Percentiles rank a stretch among this genome's conserved stretches.
These are phyloP conservation scores for Nannochloropsis granulata DNA, from an alignment of 108 stramenopile species.

Conservation along the genomic window DNA sequence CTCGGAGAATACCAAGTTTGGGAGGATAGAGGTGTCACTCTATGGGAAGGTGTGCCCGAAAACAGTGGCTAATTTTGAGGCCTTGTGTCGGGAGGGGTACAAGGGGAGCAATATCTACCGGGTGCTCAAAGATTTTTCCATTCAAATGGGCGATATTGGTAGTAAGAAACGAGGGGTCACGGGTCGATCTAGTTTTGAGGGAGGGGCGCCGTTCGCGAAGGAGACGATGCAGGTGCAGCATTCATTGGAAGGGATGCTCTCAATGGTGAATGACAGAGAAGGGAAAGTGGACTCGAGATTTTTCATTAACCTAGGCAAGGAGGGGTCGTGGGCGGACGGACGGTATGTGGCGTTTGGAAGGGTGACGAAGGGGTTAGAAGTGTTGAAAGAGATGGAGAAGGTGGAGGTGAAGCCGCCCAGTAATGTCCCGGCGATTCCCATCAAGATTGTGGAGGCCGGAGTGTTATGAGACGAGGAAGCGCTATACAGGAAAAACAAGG, in stretches of 20 bases:
- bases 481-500: too few relatives aligned
- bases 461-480: background rate
- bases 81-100: background rate
- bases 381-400: background rate
- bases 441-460: background rate
- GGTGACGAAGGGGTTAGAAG: background rate
- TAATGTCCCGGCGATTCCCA: background rate
- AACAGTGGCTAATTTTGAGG: background rate
- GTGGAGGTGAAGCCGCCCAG: background rate
- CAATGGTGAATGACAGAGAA: background rate
- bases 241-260: background rate
- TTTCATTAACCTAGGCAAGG: background rate
- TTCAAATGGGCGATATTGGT: background rate
- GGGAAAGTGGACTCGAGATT: background rate
- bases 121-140: background rate
- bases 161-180: background rate
- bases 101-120: background rate
- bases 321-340: background rate
- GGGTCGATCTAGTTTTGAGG: background rate
- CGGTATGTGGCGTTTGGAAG: background rate
- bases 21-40: background rate
- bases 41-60: background rate
- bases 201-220: background rate
- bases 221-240: background rate
- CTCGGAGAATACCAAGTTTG: background rate